A percentile compares a stretch with the other conserved stretches of the same genome.
phyloP scores from a whole-genome alignment of 768 basidiomycete species.

The Boletus subparvulus region DNA sequence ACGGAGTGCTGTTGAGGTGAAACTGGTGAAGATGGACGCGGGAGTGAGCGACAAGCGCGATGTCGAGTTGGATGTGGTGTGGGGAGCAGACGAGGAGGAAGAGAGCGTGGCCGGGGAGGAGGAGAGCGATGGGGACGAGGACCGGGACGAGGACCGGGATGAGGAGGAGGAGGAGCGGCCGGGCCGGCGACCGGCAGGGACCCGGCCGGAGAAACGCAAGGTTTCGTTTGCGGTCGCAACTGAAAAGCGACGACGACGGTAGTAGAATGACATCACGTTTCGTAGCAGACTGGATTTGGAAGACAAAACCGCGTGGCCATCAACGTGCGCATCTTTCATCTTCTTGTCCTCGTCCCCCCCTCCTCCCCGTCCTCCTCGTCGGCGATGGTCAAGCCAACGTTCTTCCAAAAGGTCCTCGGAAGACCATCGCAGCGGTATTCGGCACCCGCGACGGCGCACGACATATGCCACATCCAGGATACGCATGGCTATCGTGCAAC shows the following conservation, averaged over 20 bases:
- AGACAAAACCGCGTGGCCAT: conserved; percentile 22
- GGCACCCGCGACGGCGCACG: conserved; percentile 20
- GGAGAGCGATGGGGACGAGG: conserved; percentile 45
- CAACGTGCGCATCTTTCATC: conserved; percentile 1
- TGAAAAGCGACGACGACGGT: conserved; percentile 11
- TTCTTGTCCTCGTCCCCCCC: background rate
- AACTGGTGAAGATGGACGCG: conserved; percentile 54
- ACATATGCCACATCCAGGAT: conserved; percentile 5
- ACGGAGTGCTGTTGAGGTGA: conserved; percentile 48
- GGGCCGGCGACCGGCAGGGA: conserved; percentile 33
- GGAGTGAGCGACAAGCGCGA: conserved; percentile 42
- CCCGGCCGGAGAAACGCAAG: conserved; percentile 34
- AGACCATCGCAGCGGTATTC: conserved; percentile 64
- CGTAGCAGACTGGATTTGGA: conserved; percentile 21
- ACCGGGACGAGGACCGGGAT: conserved; percentile 14
- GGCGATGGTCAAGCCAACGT: conserved; percentile 53
- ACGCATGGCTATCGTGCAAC: conserved; percentile 8
- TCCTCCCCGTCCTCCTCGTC: conserved; percentile 6
- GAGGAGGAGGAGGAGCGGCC: conserved; percentile 39
- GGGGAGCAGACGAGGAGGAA: conserved; percentile 39
- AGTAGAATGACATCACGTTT: conserved; percentile 22
- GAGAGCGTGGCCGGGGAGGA: conserved; percentile 28
- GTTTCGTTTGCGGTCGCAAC: conserved; percentile 47
- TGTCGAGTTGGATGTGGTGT: conserved; percentile 39
- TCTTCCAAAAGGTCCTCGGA: conserved; percentile 60